Evolutionary conservation across 179 eudicot species (phyloP), one percentile per base, ranked within the genome.

Genomic region (Drosera spatulata): DNA sequence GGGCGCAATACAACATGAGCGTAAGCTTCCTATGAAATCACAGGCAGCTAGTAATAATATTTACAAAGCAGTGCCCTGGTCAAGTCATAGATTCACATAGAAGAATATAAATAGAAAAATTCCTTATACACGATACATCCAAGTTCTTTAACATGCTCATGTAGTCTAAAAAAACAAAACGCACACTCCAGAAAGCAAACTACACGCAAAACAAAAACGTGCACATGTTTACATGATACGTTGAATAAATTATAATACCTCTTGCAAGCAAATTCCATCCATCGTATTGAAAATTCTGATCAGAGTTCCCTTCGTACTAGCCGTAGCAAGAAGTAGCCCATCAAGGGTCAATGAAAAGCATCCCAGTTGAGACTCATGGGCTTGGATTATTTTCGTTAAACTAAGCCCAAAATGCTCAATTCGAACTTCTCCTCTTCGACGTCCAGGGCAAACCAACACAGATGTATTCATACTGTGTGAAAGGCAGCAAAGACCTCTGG

Each of bases 301-400:
- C 45, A 93, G 80, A 66, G 99, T 93, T 43, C 99, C 99, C 73
- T 75, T 88, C 8, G 84, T 71, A 72, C 99, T 89, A 46, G 99
- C 96, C 58, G 99, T 89, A 11, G 99, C 99, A 70, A 93, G 99
- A 79, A 93, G 78, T 59, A 93, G 80, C 47, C 99, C 99, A 70
- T 93, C 99, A 79, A 78, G 64, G 14, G 99, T 89, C 81, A 93
- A 77, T 53, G 87, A 75, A 58, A 93, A 66, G 83, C 90, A 86
- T 40, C 96, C 87, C 15, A 93, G 66, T 61, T 79, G 88, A 73
- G 96, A 79, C 59, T 93, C 96, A 74, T 93, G 99, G 59, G 95
- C 95, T 61, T 69, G 84, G 47, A 93, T 86, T 50, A 82, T 60
- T 71, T 86, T 93, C 15, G 88, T 86, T 79, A 86, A 55, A 72